Conservation (phyloP, 2,329 filamentous ascomycete genomes). For the Colletotrichum viniferum region DNA sequence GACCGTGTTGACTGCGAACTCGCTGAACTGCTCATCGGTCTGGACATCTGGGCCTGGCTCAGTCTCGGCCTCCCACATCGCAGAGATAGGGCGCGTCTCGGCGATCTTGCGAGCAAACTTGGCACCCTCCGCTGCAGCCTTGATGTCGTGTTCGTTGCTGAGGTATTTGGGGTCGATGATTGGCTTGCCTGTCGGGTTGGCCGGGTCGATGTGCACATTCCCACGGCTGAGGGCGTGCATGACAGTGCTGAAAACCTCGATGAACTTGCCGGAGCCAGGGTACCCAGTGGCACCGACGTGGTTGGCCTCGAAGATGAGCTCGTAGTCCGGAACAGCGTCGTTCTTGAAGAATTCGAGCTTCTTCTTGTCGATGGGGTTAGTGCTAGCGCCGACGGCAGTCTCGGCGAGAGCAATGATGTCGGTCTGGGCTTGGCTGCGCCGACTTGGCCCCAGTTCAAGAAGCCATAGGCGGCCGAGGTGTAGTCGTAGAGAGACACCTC, state of each 20-base stretch:
- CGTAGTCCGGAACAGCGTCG: constrained; percentile 28
- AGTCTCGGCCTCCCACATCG: constrained; percentile 3
- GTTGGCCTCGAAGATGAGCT: constrained; percentile 33
- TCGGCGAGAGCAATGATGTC: constrained; percentile 35
- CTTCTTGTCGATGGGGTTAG: constrained; percentile 36
- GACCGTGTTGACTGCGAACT: not conserved
- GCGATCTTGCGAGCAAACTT: constrained; percentile 26
- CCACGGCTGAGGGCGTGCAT: constrained; percentile 27
- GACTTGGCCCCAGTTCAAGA: constrained; percentile 44
- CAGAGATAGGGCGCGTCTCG: constrained; percentile 1
- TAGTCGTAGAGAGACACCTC: constrained; percentile 40
- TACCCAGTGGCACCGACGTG: constrained; percentile 33
- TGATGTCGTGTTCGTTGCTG: constrained; percentile 34
- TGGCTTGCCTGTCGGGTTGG: constrained; percentile 33
- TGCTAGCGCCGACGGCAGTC: constrained; percentile 28
- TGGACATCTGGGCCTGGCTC: constrained; percentile 10
- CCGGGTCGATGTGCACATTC: constrained; percentile 27
- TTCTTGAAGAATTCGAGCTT: constrained; percentile 44
- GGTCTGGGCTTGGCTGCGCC: constrained; percentile 30
- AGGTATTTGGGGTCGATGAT: constrained; percentile 29
- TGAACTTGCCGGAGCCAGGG: constrained; percentile 26
- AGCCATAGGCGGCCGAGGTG: constrained; percentile 39
- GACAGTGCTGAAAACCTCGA: constrained; percentile 13
- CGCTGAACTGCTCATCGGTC: constrained; percentile 7
- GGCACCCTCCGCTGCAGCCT: constrained; percentile 31